Base-by-base conservation (phyloP, 495 filamentous ascomycete species). In the Podospora fimiseda region DNA sequence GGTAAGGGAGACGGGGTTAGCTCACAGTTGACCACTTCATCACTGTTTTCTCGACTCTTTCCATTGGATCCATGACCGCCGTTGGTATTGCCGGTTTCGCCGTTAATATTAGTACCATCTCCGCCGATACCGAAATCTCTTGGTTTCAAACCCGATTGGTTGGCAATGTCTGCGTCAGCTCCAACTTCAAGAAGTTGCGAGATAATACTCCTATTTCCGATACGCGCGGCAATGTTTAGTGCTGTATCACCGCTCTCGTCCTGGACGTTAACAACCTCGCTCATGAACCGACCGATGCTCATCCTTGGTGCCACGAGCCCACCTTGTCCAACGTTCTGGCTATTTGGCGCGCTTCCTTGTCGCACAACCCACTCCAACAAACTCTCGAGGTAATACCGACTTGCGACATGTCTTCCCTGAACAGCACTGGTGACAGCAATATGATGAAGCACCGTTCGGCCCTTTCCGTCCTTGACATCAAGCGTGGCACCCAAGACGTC, bases 231-330 rank as follows among this genome's bases (percentile, higher is more conserved):
- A 60, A 96, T 82, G 61, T 95, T 95, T 38, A 98, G 74, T 18
- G 94, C 94, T 9, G 93, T 97, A 61, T 98, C 95, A 3, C 93
- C 93, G 48, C 86, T 84, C 56, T 88, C 86, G 68, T 98, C 93
- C 46, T 88, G 86, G 2, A 89, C 81, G 60, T 98, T 97, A 54
- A 98, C 92, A 59, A 98, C 88, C 60, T 96, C 90, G 19, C 86
- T 86, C 77, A 98, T 94, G 70, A 98, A 97, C 36, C 88, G 83
- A 4, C 84, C 89, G 18, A 98, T 76, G 27, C 83, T 84, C 63
- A 96, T 93, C 52, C 85, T 81, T 37, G 84, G 82, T 3, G 74
- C 60, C 20, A 60, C 57, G 21, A 58, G 58, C 15, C 58, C 22
- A 14, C 58, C 55, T 43, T 46, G 48, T 0, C 50, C 63, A 6